A percentile compares a stretch with the other conserved stretches of the same genome.
Evolutionary conservation across 352 stramenopile genomes (phyloP).

Genomic region (Pythium coloratum): DNA sequence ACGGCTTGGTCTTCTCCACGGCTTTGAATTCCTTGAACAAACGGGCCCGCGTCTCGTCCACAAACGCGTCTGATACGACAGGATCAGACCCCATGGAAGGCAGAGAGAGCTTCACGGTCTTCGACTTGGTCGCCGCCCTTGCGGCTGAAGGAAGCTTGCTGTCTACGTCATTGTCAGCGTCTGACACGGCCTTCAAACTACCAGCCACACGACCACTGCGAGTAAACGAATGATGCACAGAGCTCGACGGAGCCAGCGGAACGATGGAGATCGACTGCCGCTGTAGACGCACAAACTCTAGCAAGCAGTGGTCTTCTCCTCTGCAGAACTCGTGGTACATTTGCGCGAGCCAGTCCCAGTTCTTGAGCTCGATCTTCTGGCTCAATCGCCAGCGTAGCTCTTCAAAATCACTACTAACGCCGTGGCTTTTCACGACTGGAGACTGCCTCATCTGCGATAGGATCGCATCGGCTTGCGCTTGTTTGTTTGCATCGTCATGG

Average conservation of each 20-base stretch:
- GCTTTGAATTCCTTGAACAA: background rate
- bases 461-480: constrained; percentile 5
- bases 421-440: background rate
- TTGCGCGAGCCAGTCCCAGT: constrained; percentile 22
- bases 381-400: background rate
- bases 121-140: too few relatives aligned
- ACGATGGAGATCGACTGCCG: constrained; percentile 18
- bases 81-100: too few relatives aligned
- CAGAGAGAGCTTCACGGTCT: too few relatives aligned
- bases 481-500: constrained; percentile 7
- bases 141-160: too few relatives aligned
- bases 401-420: background rate
- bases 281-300: constrained; percentile 11
- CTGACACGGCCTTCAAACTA: too few relatives aligned
- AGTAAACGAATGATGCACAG: background rate
- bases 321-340: constrained; percentile 20
- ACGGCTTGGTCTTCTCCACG: constrained; percentile 11
- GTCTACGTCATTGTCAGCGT: too few relatives aligned
- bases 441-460: constrained; percentile 7
- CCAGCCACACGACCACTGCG: background rate
- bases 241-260: background rate
- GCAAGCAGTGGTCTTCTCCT: constrained; percentile 4
- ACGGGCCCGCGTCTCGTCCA: background rate
- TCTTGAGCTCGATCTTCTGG: constrained; percentile 5
- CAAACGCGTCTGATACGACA: too few relatives aligned